Percentiles rank a stretch among this genome's conserved stretches.
These are phyloP conservation scores for Thraustochytrium striatum DNA, from an alignment of 352 stramenopile genomes.

Conservation along the genomic window DNA sequence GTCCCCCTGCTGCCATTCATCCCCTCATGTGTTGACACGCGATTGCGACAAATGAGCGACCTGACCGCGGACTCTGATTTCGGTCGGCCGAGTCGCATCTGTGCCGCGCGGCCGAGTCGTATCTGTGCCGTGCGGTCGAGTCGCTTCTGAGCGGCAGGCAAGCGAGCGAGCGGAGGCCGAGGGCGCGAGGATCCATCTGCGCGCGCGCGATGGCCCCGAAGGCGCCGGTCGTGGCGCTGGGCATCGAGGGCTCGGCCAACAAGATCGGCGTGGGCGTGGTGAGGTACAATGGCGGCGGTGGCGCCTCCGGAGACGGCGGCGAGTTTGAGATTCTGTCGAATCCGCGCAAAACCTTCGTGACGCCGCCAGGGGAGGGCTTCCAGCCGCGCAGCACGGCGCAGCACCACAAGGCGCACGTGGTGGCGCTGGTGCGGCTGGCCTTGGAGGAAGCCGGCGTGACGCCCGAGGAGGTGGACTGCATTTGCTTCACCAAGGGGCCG, in stretches of 20 bases:
- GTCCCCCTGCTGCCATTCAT: too few relatives aligned
- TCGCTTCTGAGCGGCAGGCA: background rate
- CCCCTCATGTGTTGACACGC: too few relatives aligned
- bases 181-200: background rate
- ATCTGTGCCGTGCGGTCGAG: too few relatives aligned
- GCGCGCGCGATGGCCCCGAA: background rate
- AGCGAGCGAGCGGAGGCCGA: background rate
- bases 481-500: constrained; percentile 87
- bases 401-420: constrained; percentile 96
- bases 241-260: constrained; percentile 97
- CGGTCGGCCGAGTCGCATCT: too few relatives aligned
- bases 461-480: constrained; percentile 78
- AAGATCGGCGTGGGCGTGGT: constrained; percentile 83
- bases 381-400: constrained; percentile 94
- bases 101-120: too few relatives aligned
- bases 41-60: too few relatives aligned
- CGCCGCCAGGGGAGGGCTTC: constrained; percentile 93
- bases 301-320: constrained; percentile 48
- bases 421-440: constrained; percentile 87
- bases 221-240: constrained; percentile 74
- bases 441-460: constrained; percentile 81
- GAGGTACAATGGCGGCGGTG: constrained; percentile 52
- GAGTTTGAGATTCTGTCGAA: constrained; percentile 91
- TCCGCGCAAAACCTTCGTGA: constrained; percentile 98
- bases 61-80: too few relatives aligned